Base-by-base conservation (phyloP, 768 basidiomycete species). In the Dendrothele bispora region DNA sequence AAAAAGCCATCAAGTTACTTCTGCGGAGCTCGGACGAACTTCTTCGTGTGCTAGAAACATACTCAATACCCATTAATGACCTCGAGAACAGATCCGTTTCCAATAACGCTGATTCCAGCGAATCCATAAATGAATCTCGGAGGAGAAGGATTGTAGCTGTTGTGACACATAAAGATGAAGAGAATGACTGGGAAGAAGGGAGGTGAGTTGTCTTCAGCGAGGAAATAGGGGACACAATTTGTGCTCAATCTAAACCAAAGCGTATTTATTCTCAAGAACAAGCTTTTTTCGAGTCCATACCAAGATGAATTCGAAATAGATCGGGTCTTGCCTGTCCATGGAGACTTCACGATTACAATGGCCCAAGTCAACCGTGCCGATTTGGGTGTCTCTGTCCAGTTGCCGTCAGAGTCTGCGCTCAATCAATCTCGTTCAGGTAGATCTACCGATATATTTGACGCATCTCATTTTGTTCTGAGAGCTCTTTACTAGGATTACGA, bases 241-340 rank as follows among this genome's bases (percentile, higher is more conserved):
- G 51, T 50, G 44, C 8, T 15, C 22, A 27, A 17, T 55, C 52
- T 48, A 15, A 27, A 39, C 28, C 46, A 36, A 50, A 82, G 80
- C 52, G 58, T 82, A 25, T 80, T 80, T 53, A 60, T 83, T 15
- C 72, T 77, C 60, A 75, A 70, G 50, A 63, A 60, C 40, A 73
- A 65, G 42, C 32, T 60, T 27, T 40, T n/a, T 56, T 26, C 46
- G 43, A 7, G 50, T 42, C 15, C 46, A 40, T 24, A 49, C 39
- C 41, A 51, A 34, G 64, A 67, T 17, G 68, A 67, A 21, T 65
- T 78, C 29, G 64, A 74, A 17, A 65, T 82, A 7, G 69, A 80
- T 48, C 73, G 71, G 41, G 68, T 77, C 2, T 73, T 79, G n/a
- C 83, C 84, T 3, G 77, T 89, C 26, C 73, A 77, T 43, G 73